Conservation (phyloP, 805 yeast genomes). For the Zygosaccharomyces siamensis region DNA sequence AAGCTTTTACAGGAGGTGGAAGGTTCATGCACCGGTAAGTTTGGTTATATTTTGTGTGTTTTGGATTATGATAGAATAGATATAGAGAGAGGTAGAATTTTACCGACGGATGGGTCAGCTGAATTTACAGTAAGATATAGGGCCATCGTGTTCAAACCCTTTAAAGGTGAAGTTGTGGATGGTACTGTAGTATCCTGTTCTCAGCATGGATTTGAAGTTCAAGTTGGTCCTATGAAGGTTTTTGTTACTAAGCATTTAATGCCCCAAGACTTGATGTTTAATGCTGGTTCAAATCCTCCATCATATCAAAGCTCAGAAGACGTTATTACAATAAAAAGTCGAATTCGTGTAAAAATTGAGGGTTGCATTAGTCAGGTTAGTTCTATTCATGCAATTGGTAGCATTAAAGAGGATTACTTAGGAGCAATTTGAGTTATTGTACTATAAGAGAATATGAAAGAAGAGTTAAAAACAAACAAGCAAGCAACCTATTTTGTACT, state of each 20-base stretch:
- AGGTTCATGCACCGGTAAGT: constrained; percentile 98
- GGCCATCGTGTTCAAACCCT: constrained; percentile 97
- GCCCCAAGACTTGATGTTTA: constrained; percentile 88
- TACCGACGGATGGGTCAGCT: constrained; percentile 90
- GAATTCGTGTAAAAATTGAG: constrained; percentile 90
- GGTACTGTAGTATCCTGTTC: constrained; percentile 92
- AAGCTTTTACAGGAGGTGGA: constrained; percentile 93
- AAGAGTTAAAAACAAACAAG: too few species aligned
- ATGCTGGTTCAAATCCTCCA: constrained; percentile 97
- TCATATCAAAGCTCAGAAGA: constrained; percentile 95
- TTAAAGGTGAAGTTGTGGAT: constrained; percentile 98
- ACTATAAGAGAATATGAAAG: not conserved
- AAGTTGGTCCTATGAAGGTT: constrained; percentile 94
- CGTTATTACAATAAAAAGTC: constrained; percentile 87
- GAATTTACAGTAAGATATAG: constrained; percentile 94
- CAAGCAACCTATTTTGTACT: not conserved
- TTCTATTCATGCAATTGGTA: constrained; percentile 94
- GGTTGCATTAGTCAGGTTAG: constrained; percentile 98
- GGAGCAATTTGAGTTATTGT: constrained; percentile 52
- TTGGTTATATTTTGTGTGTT: constrained; percentile 95
- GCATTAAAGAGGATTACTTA: constrained; percentile 94
- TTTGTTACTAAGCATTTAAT: constrained; percentile 92
- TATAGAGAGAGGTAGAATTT: constrained; percentile 87
- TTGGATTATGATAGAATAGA: constrained; percentile 91
- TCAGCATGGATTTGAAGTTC: constrained; percentile 94